Conservation (phyloP, 805 yeast species). For the Zygoascus bituminiphila region DNA sequence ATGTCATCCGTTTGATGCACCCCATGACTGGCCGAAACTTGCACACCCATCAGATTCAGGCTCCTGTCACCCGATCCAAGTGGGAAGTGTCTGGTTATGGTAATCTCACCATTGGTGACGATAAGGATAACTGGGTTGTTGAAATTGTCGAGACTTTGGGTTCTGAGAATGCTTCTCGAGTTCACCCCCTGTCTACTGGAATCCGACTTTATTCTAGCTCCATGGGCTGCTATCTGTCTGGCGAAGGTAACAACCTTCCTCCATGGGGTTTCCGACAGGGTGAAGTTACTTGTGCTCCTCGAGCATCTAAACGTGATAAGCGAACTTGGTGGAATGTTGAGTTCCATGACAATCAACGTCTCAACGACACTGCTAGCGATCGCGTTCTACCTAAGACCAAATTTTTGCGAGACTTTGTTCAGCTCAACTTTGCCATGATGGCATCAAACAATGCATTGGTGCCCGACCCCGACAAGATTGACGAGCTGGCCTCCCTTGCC, state of each 20-base stretch:
- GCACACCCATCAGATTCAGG: conserved; percentile 74
- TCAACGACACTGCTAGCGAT: conserved; percentile 32
- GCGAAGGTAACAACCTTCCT: conserved; percentile 75
- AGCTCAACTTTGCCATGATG: conserved; percentile 72
- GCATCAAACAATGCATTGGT: conserved; percentile 75
- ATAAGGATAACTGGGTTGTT: conserved; percentile 82
- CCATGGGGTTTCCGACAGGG: conserved; percentile 98
- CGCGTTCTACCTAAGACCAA: conserved; percentile 39
- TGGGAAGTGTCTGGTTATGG: conserved; percentile 91
- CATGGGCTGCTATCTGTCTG: conserved; percentile 77
- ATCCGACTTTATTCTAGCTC: conserved; percentile 63
- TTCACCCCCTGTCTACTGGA: conserved; percentile 66
- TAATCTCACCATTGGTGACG: conserved; percentile 59
- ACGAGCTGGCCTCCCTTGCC: conserved; percentile 62
- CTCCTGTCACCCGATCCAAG: conserved; percentile 57
- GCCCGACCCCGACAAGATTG: conserved; percentile 65
- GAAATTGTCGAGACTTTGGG: conserved; percentile 53
- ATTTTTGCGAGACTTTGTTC: conserved; percentile 62
- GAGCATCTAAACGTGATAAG: conserved; percentile 45
- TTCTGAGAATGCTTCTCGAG: conserved; percentile 28
- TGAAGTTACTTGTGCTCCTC: conserved; percentile 68
- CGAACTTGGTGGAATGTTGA: conserved; percentile 79
- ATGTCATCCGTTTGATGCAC: conserved; percentile 64
- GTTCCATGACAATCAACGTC: conserved; percentile 47
- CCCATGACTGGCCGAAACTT: conserved; percentile 61